phyloP scores from a whole-genome alignment of 139 green algal genomes.

The Chlorella sp. region DNA sequence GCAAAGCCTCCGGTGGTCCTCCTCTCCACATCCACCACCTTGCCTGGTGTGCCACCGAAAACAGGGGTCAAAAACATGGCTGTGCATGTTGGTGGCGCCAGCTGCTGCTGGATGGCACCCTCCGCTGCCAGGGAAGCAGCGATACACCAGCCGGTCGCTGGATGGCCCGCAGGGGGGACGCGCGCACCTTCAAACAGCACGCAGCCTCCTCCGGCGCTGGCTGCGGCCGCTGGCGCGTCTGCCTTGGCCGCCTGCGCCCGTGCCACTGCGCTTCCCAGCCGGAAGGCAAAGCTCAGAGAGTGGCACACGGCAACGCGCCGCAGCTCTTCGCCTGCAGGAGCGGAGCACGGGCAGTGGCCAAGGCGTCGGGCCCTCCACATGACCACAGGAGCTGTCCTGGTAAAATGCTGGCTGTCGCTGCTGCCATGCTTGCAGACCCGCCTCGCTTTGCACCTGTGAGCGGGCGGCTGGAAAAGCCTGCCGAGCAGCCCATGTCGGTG shows the following conservation, averaged over 20 bases:
- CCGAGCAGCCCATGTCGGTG: slow-evolving; percentile 47
- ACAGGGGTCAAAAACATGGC: background rate
- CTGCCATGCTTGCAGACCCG: no score
- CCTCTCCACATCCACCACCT: slow-evolving; percentile 35
- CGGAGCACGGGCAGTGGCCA: background rate
- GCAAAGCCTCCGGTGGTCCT: slow-evolving; percentile 39
- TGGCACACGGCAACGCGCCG: slow-evolving; percentile 24
- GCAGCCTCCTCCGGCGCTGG: slow-evolving; percentile 21
- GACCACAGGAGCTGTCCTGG: background rate
- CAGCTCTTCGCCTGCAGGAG: slow-evolving; percentile 17
- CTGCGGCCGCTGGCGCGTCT: slow-evolving; percentile 36
- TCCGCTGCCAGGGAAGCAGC: background rate
- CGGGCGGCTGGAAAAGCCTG: slow-evolving; percentile 33
- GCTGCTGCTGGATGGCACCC: background rate
- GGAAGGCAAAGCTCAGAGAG: slow-evolving; percentile 45
- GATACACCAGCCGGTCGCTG: background rate
- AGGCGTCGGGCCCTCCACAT: background rate
- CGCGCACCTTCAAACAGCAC: slow-evolving; percentile 30
- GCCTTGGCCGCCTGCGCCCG: slow-evolving; percentile 15
- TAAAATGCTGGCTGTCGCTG: background rate
- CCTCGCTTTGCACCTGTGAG: slow-evolving; percentile 34
- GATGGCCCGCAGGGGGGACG: background rate
- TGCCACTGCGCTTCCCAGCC: slow-evolving; percentile 32
- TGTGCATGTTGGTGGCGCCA: background rate
- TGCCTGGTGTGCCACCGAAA: slow-evolving; percentile 17